Conservation (phyloP, 2,329 filamentous ascomycete genomes). For the Fusarium transvaalense region DNA sequence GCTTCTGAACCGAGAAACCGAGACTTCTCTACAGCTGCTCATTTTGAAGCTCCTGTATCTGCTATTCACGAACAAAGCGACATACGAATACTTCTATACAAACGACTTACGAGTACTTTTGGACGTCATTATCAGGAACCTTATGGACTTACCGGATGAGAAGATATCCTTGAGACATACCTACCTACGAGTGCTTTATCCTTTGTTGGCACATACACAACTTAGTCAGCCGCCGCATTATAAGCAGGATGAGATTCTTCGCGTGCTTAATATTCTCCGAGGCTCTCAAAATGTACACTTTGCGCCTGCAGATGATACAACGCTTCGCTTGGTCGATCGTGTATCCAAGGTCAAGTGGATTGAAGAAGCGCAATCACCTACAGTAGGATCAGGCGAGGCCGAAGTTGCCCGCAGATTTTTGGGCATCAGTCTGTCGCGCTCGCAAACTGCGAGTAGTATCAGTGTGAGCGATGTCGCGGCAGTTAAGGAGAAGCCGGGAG, state of each 20-base stretch:
- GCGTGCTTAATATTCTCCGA: constrained; percentile 77
- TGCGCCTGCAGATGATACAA: constrained; percentile 84
- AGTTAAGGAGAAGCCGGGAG: constrained; percentile 84
- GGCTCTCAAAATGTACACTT: constrained; percentile 79
- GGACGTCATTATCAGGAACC: constrained; percentile 95
- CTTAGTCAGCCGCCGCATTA: constrained; percentile 89
- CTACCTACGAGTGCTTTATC: constrained; percentile 92
- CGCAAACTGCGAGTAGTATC: constrained; percentile 76
- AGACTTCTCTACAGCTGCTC: constrained; percentile 93
- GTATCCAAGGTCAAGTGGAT: constrained; percentile 81
- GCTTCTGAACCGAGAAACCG: constrained; percentile 91
- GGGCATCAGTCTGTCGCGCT: constrained; percentile 77
- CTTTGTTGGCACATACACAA: constrained; percentile 91
- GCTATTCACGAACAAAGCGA: constrained; percentile 90
- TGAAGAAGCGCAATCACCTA: constrained; percentile 50
- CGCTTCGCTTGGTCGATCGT: constrained; percentile 80
- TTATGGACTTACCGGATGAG: constrained; percentile 94
- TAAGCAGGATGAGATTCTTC: constrained; percentile 86
- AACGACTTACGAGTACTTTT: constrained; percentile 95
- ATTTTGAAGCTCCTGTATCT: constrained; percentile 96
- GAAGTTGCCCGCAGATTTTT: constrained; percentile 71
- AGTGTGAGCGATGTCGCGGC: constrained; percentile 84
- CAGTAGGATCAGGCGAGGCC: constrained; percentile 53
- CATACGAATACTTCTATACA: constrained; percentile 98
- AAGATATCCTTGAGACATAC: constrained; percentile 84